phyloP scores from a whole-genome alignment of 306 rosid species.

The Rosa multiflora region DNA sequence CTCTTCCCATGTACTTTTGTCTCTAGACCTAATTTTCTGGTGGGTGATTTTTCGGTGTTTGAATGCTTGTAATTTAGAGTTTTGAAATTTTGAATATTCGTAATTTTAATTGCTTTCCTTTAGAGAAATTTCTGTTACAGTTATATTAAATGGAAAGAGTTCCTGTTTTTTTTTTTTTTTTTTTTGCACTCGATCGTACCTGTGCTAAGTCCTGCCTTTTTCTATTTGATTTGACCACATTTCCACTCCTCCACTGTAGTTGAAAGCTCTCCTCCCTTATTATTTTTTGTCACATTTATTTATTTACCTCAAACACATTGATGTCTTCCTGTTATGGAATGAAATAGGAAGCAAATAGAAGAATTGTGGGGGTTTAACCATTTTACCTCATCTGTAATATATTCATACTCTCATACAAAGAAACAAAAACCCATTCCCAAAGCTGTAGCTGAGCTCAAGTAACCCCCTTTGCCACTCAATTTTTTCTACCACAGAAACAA shows the following conservation, averaged over 20 bases:
- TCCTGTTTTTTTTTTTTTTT: neutral
- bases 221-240: neutral
- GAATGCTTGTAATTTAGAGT: neutral
- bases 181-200: neutral
- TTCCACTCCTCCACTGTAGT: neutral
- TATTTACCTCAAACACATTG: constrained; percentile 1
- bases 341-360: constrained; percentile 3
- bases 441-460: constrained; percentile 13
- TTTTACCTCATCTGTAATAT: constrained; percentile 27
- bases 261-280: neutral
- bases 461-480: neutral
- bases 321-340: neutral
- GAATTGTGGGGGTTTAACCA: constrained; percentile 11
- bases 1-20: neutral
- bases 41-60: neutral
- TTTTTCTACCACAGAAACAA: neutral
- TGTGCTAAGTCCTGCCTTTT: neutral
- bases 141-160: neutral
- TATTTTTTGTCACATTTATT: neutral
- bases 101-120: too few species aligned
- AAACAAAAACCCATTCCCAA: constrained; percentile 18
- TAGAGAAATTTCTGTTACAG: too few species aligned
- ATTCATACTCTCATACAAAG: constrained; percentile 36
- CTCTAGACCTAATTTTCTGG: neutral
- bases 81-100: neutral